Evolutionary conservation across 768 basidiomycete species (phyloP).

Genomic region (Lepiota venenata): DNA sequence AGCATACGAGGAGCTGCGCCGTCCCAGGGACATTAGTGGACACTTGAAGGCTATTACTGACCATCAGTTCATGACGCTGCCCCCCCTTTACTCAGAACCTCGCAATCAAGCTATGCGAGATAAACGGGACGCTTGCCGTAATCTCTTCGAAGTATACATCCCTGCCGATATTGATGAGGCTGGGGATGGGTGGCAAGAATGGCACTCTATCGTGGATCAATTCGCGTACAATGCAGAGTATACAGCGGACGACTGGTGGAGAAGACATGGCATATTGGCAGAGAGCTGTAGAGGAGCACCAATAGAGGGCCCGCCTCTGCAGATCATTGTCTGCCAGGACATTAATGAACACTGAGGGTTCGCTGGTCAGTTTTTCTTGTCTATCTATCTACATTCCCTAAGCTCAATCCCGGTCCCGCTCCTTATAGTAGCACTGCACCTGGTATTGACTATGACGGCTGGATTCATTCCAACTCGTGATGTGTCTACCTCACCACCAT

Average conservation of each 20-base stretch:
- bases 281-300: slow-evolving; percentile 18
- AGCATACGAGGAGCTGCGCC: slow-evolving; percentile 57
- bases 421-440: background rate
- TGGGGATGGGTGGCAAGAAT: slow-evolving; percentile 29
- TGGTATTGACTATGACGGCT: no score
- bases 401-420: background rate
- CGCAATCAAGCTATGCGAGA: slow-evolving; percentile 40
- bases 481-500: no score
- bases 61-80: slow-evolving; percentile 42
- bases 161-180: slow-evolving; percentile 7
- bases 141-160: slow-evolving; percentile 13
- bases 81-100: slow-evolving; percentile 33
- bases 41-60: slow-evolving; percentile 40
- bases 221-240: slow-evolving; percentile 57
- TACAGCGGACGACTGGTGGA: slow-evolving; percentile 61
- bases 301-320: slow-evolving; percentile 3
- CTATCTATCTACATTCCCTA: background rate
- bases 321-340: slow-evolving; percentile 2
- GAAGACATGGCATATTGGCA: slow-evolving; percentile 45
- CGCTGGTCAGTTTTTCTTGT: no score
- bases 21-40: slow-evolving; percentile 40
- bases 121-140: slow-evolving; percentile 24
- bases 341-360: background rate
- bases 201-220: slow-evolving; percentile 43
- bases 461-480: no score